Evolutionary conservation across 2,329 filamentous ascomycete genomes (phyloP), one percentile per base, ranked within the genome.

Genomic region (Fusarium sp.): DNA sequence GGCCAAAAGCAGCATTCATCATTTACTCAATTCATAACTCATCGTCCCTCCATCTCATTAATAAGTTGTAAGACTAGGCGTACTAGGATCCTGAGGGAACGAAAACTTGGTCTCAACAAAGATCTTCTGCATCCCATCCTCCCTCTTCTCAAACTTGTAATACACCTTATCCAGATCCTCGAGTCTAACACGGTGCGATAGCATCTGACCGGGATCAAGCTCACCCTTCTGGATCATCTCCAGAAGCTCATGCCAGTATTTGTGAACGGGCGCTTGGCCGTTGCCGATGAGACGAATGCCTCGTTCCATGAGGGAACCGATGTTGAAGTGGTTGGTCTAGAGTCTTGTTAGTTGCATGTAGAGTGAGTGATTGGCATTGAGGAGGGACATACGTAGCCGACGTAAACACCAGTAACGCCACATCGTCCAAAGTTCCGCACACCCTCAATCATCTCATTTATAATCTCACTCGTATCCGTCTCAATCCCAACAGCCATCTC

Each of bases 231-330:
- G 87, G 68, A 97, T 92, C 81, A 84, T 83, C 68, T 88, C 83
- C 49, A 96, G 85, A n/a, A 97, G 84, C 7, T 93, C 88, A 29
- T 94, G 86, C 94, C 93, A 97, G 83, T 97, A 96, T 76, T 91
- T 89, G 76, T 95, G 93, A 0, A 97, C 93, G 0, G 94, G 94
- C 0, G 88, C 88, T 75, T 91, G 89, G 3, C 88, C 88, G 75
- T 90, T 90, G 22, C 89, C 89, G 46, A 90, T 94, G 47, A 97
- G 87, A 3, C 93, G 91, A 73, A 97, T 90, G n/a, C 94, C 94
- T 36, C 93, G 90, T 82, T 97, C 90, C 94, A 97, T 97, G 18
- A 97, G 79, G 0, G 93, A 91, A 14, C 94, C 93, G 74, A 95
- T 91, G 81, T 94, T 94, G 85, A 95, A 93, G 56, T 79, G 77